Evolutionary conservation across 495 filamentous ascomycete genomes (phyloP).

Genomic region (Penicillium canariense): DNA sequence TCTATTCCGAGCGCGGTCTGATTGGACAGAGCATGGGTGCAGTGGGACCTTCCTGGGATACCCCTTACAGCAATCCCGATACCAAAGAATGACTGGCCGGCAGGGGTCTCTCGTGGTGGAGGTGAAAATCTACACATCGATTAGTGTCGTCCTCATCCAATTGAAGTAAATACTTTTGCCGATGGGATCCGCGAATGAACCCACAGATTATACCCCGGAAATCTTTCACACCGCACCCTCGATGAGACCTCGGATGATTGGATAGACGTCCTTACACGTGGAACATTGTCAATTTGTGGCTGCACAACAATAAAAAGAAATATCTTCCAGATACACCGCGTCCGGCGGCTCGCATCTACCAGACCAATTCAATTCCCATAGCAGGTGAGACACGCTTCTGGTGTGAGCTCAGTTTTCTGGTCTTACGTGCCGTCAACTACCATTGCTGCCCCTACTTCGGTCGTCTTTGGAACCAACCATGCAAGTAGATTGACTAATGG

Average conservation of each 20-base stretch:
- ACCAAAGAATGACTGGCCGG: not conserved
- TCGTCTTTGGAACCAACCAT: too few relatives aligned
- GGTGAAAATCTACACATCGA: not conserved
- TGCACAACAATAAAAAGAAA: not conserved
- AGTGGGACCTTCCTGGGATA: not conserved
- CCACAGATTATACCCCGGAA: not conserved
- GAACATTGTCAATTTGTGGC: not conserved
- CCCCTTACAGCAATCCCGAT: conserved; percentile 1
- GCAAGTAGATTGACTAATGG: not conserved
- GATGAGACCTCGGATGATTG: not conserved
- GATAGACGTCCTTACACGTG: not conserved
- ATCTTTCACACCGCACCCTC: not conserved
- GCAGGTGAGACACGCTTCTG: too few relatives aligned
- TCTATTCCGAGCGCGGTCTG: not conserved
- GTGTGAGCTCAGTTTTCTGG: too few relatives aligned
- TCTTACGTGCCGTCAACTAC: too few relatives aligned
- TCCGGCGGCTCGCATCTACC: not conserved
- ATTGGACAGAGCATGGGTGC: not conserved
- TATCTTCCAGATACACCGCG: not conserved
- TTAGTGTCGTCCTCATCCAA: not conserved
- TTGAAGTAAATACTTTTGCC: too few relatives aligned
- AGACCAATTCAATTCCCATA: not conserved
- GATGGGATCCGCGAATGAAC: not conserved
- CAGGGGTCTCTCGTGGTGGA: not conserved
- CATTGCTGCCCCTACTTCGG: too few relatives aligned